These are phyloP conservation scores for Fusarium gaditjirri DNA, from an alignment of 2,329 filamentous ascomycete species.

Conservation along the genomic window DNA sequence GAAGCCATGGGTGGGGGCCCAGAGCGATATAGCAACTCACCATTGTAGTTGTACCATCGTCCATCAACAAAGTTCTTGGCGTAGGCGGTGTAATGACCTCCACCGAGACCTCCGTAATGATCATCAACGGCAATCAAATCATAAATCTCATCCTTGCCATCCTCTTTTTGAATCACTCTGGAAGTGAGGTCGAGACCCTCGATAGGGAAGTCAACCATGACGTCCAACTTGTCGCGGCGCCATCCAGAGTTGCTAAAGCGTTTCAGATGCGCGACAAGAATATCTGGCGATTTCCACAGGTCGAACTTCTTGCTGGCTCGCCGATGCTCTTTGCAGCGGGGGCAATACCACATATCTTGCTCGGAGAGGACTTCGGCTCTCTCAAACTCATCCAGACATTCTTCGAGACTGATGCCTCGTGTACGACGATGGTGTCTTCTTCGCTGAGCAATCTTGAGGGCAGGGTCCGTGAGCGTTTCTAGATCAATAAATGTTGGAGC, in stretches of 20 bases:
- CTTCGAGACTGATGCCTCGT: slow-evolving; percentile 82
- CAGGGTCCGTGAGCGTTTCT: slow-evolving; percentile 68
- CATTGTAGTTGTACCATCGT: slow-evolving; percentile 97
- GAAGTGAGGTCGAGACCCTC: slow-evolving; percentile 85
- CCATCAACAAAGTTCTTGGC: slow-evolving; percentile 91
- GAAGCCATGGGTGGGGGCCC: background rate
- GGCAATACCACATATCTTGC: slow-evolving; percentile 98
- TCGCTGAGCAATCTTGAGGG: slow-evolving; percentile 71
- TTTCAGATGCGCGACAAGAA: slow-evolving; percentile 94
- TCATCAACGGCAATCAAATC: slow-evolving; percentile 97
- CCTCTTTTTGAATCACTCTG: slow-evolving; percentile 81
- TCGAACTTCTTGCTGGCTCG: slow-evolving; percentile 96
- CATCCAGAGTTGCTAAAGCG: slow-evolving; percentile 87
- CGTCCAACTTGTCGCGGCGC: slow-evolving; percentile 90
- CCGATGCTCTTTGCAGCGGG: slow-evolving; percentile 91
- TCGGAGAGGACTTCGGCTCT: slow-evolving; percentile 94
- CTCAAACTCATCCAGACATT: slow-evolving; percentile 94
- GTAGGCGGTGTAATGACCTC: slow-evolving; percentile 95
- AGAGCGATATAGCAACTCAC: slow-evolving; percentile 61
- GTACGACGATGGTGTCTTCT: slow-evolving; percentile 65
- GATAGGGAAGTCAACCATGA: slow-evolving; percentile 89
- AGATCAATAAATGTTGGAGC: slow-evolving; percentile 65
- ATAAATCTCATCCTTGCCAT: slow-evolving; percentile 85
- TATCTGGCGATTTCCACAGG: slow-evolving; percentile 95
- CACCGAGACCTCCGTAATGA: slow-evolving; percentile 91